Base-by-base conservation (phyloP, 2,329 filamentous ascomycete genomes). In the Coleophoma cylindrospora region DNA sequence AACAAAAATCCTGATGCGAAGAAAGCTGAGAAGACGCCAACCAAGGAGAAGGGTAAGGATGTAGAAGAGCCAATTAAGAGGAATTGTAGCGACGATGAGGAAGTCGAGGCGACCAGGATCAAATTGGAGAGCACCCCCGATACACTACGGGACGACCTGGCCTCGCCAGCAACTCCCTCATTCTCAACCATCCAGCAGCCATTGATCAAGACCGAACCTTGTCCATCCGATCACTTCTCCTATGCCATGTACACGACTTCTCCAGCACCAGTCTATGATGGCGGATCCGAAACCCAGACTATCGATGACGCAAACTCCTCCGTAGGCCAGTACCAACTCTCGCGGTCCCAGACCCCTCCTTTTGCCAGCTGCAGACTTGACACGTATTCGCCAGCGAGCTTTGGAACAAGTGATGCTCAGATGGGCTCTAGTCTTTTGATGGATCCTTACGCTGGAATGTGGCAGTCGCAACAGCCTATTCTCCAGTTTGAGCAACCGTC, bases 1-100 rank as follows among this genome's bases (percentile, higher is more conserved):
- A 57, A 57, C 22, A 36, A 53, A 7, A 50, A 45, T 27, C 44
- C 50, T 4, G 55, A 54, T 3, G 53, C 54, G 3, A 57, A 60
- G 15, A 54, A 53, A 32, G 49, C 56, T n/a, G 56, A 61, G 47
- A 62, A 61, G 48, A 52, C 50, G 14, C 17, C 21, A 7, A 43
- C 13, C 8, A 15, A 43, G 11, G 41, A 32, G 21, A 15, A 13
- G 10, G 41, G 41, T 4, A 38, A 38, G 15, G 36, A 38, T 9
- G 27, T 27, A 10, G 27, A 27, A 27, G 27, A 27, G 9, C 27
- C 27, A 10, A 27, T 27, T 10, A 27, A 8, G 27, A 27, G 27
- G 9, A 27, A 27, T 27, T 27, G 27, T 27, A 41, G 40, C 9
- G 15, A 22, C 11, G 40, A 41, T 22, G 40, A 41, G 40, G 17